A percentile compares a stretch with the other conserved stretches of the same genome.
Evolutionary conservation across 768 basidiomycete species (phyloP).

Genomic region (Mycena kentingensis): DNA sequence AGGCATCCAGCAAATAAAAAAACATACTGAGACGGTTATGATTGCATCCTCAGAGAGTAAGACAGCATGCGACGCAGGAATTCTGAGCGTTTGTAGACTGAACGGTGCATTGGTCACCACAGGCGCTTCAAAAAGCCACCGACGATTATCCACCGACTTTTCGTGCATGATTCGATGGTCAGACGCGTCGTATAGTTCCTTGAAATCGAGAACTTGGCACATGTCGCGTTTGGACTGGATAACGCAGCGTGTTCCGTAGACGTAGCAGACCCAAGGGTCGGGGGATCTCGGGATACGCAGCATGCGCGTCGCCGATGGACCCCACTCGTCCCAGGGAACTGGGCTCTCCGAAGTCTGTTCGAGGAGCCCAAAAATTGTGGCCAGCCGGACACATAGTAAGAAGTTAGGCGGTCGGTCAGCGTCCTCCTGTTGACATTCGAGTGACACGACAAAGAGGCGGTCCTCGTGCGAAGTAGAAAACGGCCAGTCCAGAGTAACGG

Average conservation of each 20-base stretch:
- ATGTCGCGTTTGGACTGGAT: slow-evolving; percentile 23
- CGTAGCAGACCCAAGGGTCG: slow-evolving; percentile 38
- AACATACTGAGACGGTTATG: slow-evolving; percentile 34
- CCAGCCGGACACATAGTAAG: slow-evolving; percentile 34
- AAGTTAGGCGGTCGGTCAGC: slow-evolving; percentile 6
- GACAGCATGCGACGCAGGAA: slow-evolving; percentile 25
- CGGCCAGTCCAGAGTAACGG: slow-evolving; percentile 8
- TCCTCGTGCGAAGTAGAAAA: slow-evolving; percentile 26
- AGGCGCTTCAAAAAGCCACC: slow-evolving; percentile 23
- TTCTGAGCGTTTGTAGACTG: slow-evolving; percentile 13
- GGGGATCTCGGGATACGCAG: slow-evolving; percentile 26
- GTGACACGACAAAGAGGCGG: slow-evolving; percentile 34
- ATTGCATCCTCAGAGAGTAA: slow-evolving; percentile 41
- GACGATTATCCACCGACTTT: slow-evolving; percentile 13
- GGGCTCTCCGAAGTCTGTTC: slow-evolving; percentile 1
- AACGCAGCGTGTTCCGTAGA: slow-evolving; percentile 36
- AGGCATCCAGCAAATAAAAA: not conserved
- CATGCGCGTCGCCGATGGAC: slow-evolving; percentile 33
- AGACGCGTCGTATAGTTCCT: slow-evolving; percentile 21
- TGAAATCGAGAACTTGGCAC: slow-evolving; percentile 37
- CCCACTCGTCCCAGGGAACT: slow-evolving; percentile 35
- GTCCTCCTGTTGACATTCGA: slow-evolving; percentile 5
- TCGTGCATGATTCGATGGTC: slow-evolving; percentile 25
- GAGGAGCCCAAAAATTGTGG: slow-evolving; percentile 31
- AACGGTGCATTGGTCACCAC: slow-evolving; percentile 32